Evolutionary conservation across 2,329 filamentous ascomycete species (phyloP), one percentile per base, ranked within the genome.

Genomic region (Ophiostoma tasmaniense): DNA sequence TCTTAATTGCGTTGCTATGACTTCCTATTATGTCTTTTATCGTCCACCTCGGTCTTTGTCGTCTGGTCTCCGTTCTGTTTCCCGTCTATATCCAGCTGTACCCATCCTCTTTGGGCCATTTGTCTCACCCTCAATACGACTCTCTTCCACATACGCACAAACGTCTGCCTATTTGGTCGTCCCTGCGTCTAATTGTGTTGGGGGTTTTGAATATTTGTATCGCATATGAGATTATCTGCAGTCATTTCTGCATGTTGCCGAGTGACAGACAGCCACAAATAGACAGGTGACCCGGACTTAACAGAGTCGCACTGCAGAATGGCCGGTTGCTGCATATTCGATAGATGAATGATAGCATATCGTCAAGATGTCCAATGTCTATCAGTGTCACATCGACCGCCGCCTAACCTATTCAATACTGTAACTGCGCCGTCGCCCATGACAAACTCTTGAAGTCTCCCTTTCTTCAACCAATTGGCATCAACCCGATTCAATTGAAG

Each of bases 71-170:
- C 45, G 8, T 55, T 55, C 50, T 61, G 7, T 30, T 30, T 61
- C 25, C 55, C 17, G 55, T 61, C 55, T 61, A 10, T 22, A 55
- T 25, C 22, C 50, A 45, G 50, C 3, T 25, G n/a, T 55, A 55
- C 10, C 25, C 25, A 61, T 61, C 55, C 55, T 8, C 55, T 61
- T 61, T 61, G 55, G 55, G 55, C 55, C 25, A 61, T 30, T 30
- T 61, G 55, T 61, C 55, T 61, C 55, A 25, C 55, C 25, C 55
- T 30, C 55, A 55, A 28, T 61, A 61, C 55, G 25, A 61, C 55
- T 28, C 25, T 28, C 25, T 30, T 28, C 55, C 25, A 17, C 55
- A 8, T 61, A 55, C 50, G 50, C 42, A 45, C 42, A 45, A 20
- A 25, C 50, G 22, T 55, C 22, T 55, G 1, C 50, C 50, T 8